Evolutionary conservation across 2,329 filamentous ascomycete genomes (phyloP), one percentile per base, ranked within the genome.

Genomic region (Alternaria conjuncta): DNA sequence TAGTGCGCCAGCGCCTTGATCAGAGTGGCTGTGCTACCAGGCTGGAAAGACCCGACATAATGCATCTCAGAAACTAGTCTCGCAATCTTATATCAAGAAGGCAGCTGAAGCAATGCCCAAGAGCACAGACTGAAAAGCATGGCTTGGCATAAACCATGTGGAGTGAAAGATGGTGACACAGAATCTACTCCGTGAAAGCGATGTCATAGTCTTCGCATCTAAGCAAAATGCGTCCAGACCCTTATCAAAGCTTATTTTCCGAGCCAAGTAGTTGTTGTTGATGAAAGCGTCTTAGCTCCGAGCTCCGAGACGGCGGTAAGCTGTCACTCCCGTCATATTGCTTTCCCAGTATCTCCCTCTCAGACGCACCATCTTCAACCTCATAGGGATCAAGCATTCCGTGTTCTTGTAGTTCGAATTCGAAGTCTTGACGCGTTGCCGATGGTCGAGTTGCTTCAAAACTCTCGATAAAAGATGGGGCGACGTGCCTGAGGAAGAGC

Each of bases 401-500:
- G 23, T 47, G 45, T 10, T 25, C 13, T 26, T 47, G 45, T 47
- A 47, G 13, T 18, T 47, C 21, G 7, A 23, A 47, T 23, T 5
- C 21, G 1, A 15, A 25, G 13, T 47, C 21, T 3, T 47, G 45
- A 5, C 9, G 45, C 9, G 45, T 25, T 25, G 21, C 45, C 21
- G 45, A 47, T 47, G 45, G 21, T 47, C 12, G 45, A 47, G 21
- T 47, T 10, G 45, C 21, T 47, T 25, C 50, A 43, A 20, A 28
- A 47, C 13, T n/a, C 4, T 8, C 50, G n/a, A 54, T 6, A 4
- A 54, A 8, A 23, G 20, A 45, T 2, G 80, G 79, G 0, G 79
- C 75, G 10, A 82, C 69, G 56, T 80, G 77, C 2, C 71, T 71
- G 60, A 82, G 71, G 71, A 82, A 82, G 7, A 80, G 78, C 18